Base-by-base conservation (phyloP, 305 asterid species). In the Fraxinus velutina region DNA sequence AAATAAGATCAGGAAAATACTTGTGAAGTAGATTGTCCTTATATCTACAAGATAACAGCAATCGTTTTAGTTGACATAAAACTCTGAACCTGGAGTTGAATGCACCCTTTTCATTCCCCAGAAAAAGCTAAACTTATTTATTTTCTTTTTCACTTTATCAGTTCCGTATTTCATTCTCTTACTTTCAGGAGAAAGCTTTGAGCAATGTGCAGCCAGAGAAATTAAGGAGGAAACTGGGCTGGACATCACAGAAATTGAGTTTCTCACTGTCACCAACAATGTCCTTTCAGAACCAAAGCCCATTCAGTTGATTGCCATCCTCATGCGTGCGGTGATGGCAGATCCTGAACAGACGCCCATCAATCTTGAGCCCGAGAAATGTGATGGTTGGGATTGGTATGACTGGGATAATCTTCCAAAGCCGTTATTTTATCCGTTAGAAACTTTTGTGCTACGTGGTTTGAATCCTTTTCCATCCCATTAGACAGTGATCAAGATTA, bases 191-290 rank as follows among this genome's bases (percentile, higher is more conserved):
- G 92, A 90, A 64, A 88, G 88, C 64, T 90, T 90, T 64, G 89
- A 78, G 80, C 92, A 85, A 33, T 90, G 93, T 71, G 93, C 89
- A 19, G 84, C 81, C 4, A 80, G 92, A 73, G 93, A 90, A 81
- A 88, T 88, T 86, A 89, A 84, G 88, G 92, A 90, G 83, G 93
- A 90, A 82, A 90, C 92, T 0, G 92, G 88, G 62, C 86, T 90
- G 2, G 89, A 87, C 50, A 82, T 90, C 3, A 30, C 55, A 21
- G 81, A 79, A 0, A 73, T 81, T 0, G 89, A 86, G 79, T 3
- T 80, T 21, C 8, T 86, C 60, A 86, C 86, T 0, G 85, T 85
- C 9, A 88, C 87, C 0, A 90, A 90, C 86, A 36, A 78, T 22
- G 85, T 88, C 34, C 24, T 86, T 9, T 80, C 82, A 5, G 83